phyloP scores from a whole-genome alignment of 345 rosid genomes.

The Physaria fendleri region DNA sequence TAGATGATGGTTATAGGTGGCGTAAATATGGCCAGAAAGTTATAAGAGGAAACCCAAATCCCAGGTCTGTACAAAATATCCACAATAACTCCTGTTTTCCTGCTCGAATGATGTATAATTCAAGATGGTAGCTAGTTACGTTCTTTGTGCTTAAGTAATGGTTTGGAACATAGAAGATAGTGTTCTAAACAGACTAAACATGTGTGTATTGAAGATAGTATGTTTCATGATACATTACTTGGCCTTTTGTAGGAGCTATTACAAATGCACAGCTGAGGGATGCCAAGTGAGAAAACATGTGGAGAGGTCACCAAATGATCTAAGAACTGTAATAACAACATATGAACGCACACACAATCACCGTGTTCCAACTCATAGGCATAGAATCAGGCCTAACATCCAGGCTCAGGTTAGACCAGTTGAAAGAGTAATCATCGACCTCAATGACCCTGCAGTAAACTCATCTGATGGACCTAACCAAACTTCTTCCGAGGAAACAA shows the following conservation, averaged over 20 bases:
- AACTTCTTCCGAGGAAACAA: too few relatives aligned
- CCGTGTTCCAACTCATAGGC: conserved; percentile 89
- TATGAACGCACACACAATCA: conserved; percentile 98
- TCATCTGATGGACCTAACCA: too few relatives aligned
- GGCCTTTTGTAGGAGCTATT: conserved; percentile 68
- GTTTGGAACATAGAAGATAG: too few relatives aligned
- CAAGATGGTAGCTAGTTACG: neutral
- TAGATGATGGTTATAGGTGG: conserved; percentile 98
- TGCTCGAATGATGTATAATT: too few relatives aligned
- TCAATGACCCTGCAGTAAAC: too few relatives aligned
- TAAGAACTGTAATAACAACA: conserved; percentile 90
- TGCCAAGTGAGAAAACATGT: conserved; percentile 97
- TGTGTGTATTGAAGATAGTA: neutral
- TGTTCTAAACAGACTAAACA: too few relatives aligned
- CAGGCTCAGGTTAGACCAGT: too few relatives aligned
- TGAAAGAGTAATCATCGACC: too few relatives aligned
- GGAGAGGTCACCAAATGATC: conserved; percentile 97
- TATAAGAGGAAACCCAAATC: conserved; percentile 95
- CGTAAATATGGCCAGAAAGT: conserved; percentile 99
- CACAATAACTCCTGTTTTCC: too few relatives aligned
- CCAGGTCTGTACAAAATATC: conserved; percentile 43
- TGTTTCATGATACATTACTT: neutral
- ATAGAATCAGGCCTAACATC: too few relatives aligned
- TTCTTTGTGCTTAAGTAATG: too few relatives aligned
- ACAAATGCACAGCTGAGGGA: conserved; percentile 87